Base-by-base conservation (phyloP, 768 basidiomycete genomes). In the Psilocybe azurescens region DNA sequence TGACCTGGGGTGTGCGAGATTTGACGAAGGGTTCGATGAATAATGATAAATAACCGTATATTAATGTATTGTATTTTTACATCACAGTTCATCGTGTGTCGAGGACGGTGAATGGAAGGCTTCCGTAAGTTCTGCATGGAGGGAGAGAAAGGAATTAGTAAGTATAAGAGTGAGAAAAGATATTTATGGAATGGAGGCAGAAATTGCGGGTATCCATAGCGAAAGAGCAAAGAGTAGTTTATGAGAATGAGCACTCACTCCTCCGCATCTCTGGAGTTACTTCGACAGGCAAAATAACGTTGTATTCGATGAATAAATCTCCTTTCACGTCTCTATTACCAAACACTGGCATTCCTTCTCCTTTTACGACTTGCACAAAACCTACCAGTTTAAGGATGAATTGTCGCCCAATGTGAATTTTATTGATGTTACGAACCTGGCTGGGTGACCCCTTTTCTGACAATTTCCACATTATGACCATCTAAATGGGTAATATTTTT, bases 291-390 rank as follows among this genome's bases (percentile, higher is more conserved):
- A 99, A 76, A 16, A 99, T 89, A 53, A 99, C 93, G 59, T 86
- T 93, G 77, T 97, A 99, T 74, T 98, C 96, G 56, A 99, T 83
- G 69, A 87, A 99, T 51, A 99, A 79, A 72, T 97, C 89, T 14
- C 97, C 97, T 64, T 86, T 81, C n/a, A 76, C 71, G 9, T 78
- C 76, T 61, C 51, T 59, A 4, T 80, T 75, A 59, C 86, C 85
- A 69, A 84, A 89, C 39, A 87, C 72, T 1, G 93, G 91, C 90
- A 99, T 94, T 4, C 97, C 97, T 73, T 99, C 94, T 30, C 86
- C 94, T 64, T 88, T 84, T 59, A 99, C 82, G 11, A 83, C 85
- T 72, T 98, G 91, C 7, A 98, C 93, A 72, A 88, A 91, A 9
- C 92, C 94, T 93, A 68, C n/a, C 48, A 33, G 46, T 24, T 36